Evolutionary conservation across 1,139 yeast species (phyloP), one percentile per base, ranked within the genome.

Genomic region (Geotrichum phurueaensis): DNA sequence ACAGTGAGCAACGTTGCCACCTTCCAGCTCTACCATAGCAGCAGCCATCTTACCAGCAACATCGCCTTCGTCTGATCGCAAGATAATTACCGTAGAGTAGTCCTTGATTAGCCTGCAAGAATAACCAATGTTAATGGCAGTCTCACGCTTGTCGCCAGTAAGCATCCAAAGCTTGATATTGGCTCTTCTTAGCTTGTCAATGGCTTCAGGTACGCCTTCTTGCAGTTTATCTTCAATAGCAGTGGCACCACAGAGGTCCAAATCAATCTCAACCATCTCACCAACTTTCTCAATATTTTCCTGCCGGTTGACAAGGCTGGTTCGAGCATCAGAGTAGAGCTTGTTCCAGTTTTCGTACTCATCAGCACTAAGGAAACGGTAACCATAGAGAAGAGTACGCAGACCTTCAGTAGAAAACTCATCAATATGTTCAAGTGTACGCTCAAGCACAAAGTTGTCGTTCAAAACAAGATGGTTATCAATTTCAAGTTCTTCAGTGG

Each of bases 151-250:
- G 71, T 94, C 99, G 58, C 99, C 99, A 0, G 99, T 94, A 62
- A 94, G 79, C 97, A 94, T 94, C 99, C 99, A 94, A 78, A 95
- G 76, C 70, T 87, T 89, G 62, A 94, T 91, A 4, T 96, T 96
- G 0, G 99, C 99, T 64, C 96, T 80, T 67, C 97, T 83, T 50
- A 95, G 80, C 70, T 90, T 91, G 62, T 91, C 97, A 65, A 94
- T 92, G 0, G 98, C 84, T 62, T 91, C 97, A 29, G 97, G 87
- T 0, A 95, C 99, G 13, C 99, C 99, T 53, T 87, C 89, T 74
- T 95, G 99, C 54, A 95, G 79, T 71, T 94, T 95, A 71, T 95
- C 99, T 72, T 95, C 99, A 65, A 95, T 94, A 0, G 98, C 99
- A 2, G 98, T 91, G 1, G 97, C 97, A 9, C 99, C 99, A 15